Evolutionary conservation across 2,329 filamentous ascomycete species (phyloP).

Genomic region (Aphanocladium album): DNA sequence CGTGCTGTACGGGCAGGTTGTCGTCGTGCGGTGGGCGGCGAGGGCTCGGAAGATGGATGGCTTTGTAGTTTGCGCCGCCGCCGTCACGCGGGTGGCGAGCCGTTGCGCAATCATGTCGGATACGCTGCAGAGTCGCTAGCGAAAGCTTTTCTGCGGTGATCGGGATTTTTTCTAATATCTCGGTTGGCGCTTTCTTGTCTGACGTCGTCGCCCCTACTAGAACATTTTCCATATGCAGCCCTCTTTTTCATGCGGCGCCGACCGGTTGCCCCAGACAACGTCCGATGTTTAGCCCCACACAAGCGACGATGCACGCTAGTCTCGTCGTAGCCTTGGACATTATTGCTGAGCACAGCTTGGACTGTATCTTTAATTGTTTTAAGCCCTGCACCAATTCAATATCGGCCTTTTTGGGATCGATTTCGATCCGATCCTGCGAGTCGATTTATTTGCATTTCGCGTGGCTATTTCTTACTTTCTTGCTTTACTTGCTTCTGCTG

Average conservation of each 20-base stretch:
- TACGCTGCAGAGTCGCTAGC: background rate
- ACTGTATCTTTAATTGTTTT: constrained; percentile 6
- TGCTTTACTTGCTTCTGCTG: background rate
- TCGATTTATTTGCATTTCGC: background rate
- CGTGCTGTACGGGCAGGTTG: constrained; percentile 25
- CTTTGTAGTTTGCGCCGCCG: background rate
- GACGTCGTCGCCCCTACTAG: background rate
- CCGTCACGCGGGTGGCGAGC: background rate
- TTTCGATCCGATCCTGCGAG: background rate
- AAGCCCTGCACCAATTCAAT: background rate
- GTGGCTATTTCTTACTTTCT: background rate
- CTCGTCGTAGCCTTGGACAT: background rate
- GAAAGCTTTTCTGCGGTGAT: background rate
- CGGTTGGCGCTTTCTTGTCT: background rate
- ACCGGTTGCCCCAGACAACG: constrained; percentile 35
- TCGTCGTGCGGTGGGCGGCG: background rate
- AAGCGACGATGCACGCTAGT: background rate
- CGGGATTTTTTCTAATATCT: background rate
- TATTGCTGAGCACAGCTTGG: background rate
- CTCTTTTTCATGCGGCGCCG: constrained; percentile 3
- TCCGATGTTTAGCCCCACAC: constrained; percentile 28
- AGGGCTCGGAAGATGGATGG: background rate
- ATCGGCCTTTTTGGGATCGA: background rate
- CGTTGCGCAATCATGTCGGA: background rate
- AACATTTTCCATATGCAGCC: background rate